Percentiles rank a stretch among this genome's conserved stretches.
phyloP scores from a whole-genome alignment of 768 basidiomycete genomes.

The Hygrocybe punicea region DNA sequence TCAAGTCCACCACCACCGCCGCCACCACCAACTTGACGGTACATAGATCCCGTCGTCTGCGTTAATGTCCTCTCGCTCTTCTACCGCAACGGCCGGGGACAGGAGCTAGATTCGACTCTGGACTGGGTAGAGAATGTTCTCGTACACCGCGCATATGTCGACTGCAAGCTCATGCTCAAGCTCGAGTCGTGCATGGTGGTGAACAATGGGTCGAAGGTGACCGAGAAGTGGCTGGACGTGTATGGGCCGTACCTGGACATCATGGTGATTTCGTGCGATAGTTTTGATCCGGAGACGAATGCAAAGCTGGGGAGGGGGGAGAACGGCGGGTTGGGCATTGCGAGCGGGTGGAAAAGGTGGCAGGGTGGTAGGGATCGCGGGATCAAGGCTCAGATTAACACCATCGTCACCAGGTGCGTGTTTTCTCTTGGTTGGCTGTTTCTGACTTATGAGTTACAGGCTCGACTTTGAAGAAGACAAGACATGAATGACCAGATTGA shows the following conservation, averaged over 20 bases:
- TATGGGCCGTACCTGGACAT: slow-evolving; percentile 40
- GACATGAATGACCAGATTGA: slow-evolving; percentile 40
- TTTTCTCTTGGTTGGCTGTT: background rate
- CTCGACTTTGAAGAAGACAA: slow-evolving; percentile 41
- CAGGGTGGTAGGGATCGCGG: slow-evolving; percentile 31
- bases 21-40: too few species aligned
- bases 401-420: slow-evolving; percentile 24
- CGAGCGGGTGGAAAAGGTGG: slow-evolving; percentile 33
- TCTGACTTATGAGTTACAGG: slow-evolving; percentile 16
- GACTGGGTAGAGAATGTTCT: too few species aligned
- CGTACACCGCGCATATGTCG: too few species aligned
- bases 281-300: slow-evolving; percentile 37
- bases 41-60: too few species aligned
- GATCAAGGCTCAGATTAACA: slow-evolving; percentile 39
- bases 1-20: too few species aligned
- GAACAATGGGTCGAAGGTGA: slow-evolving; percentile 39
- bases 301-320: slow-evolving; percentile 31
- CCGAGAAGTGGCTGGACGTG: slow-evolving; percentile 39
- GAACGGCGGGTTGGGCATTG: slow-evolving; percentile 32
- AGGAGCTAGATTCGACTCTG: too few species aligned
- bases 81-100: too few species aligned
- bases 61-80: too few species aligned
- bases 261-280: slow-evolving; percentile 43
- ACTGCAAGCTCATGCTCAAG: slow-evolving; percentile 35
- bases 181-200: slow-evolving; percentile 33